These are phyloP conservation scores for Dactylellina parvicollis DNA, from an alignment of 2,329 filamentous ascomycete species.

Conservation along the genomic window DNA sequence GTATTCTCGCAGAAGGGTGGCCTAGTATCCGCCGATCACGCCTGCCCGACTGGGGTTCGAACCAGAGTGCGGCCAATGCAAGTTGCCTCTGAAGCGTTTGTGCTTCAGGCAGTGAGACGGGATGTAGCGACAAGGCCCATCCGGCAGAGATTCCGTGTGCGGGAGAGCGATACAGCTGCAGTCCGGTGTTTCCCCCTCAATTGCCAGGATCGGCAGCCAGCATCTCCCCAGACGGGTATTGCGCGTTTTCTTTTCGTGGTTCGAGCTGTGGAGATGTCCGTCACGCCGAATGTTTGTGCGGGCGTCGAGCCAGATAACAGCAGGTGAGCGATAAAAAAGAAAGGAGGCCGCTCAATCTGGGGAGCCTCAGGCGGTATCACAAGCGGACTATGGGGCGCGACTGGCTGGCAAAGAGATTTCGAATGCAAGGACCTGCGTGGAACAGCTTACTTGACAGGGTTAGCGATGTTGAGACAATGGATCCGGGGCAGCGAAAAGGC, in stretches of 20 bases:
- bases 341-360: slow-evolving; percentile 13
- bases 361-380: slow-evolving; percentile 32
- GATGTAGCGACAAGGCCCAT: slow-evolving; percentile 54
- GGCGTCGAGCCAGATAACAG: slow-evolving; percentile 14
- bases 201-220: slow-evolving; percentile 47
- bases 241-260: slow-evolving; percentile 32
- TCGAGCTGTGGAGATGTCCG: neutral
- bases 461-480: slow-evolving; percentile 36
- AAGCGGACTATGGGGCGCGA: slow-evolving; percentile 21
- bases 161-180: slow-evolving; percentile 33
- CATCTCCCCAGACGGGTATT: slow-evolving; percentile 48
- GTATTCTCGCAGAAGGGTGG: slow-evolving; percentile 13
- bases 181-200: slow-evolving; percentile 43
- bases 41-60: slow-evolving; percentile 19
- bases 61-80: slow-evolving; percentile 23
- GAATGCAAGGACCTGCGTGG: slow-evolving; percentile 33
- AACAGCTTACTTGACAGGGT: slow-evolving; percentile 48
- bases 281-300: neutral
- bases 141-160: slow-evolving; percentile 53
- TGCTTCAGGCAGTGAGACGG: slow-evolving; percentile 42
- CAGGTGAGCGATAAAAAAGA: slow-evolving; percentile 6
- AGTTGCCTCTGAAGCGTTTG: slow-evolving; percentile 29
- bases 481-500: neutral
- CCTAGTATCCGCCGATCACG: slow-evolving; percentile 29
- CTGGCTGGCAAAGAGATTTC: slow-evolving; percentile 14